Percentiles rank a stretch among this genome's conserved stretches.
Evolutionary conservation across 2,329 filamentous ascomycete species (phyloP).

Genomic region (Alternaria brassicicola): DNA sequence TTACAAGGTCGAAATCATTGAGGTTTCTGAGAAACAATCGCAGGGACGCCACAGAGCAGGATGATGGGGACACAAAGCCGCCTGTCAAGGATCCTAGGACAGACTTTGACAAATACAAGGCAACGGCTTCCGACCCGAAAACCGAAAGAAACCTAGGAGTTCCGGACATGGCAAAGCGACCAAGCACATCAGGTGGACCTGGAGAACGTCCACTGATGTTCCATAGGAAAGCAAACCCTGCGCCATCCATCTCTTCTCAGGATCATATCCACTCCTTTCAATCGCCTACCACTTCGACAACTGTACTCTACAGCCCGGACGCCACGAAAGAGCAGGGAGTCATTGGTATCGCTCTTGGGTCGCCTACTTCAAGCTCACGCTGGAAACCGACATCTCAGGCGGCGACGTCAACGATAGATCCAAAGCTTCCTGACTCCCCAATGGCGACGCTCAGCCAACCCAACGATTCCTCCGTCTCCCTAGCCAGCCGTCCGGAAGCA

Average conservation of each 20-base stretch:
- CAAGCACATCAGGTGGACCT: slow-evolving; percentile 44
- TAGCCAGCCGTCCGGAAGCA: slow-evolving; percentile 20
- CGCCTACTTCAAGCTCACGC: slow-evolving; percentile 42
- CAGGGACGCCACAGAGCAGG: slow-evolving; percentile 39
- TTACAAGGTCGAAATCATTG: slow-evolving; percentile 48
- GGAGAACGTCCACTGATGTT: slow-evolving; percentile 42
- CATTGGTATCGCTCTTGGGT: slow-evolving; percentile 51
- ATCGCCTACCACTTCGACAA: slow-evolving; percentile 38
- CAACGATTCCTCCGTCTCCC: slow-evolving; percentile 14
- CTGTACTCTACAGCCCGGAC: slow-evolving; percentile 41
- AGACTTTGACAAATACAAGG: slow-evolving; percentile 43
- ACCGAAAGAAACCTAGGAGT: slow-evolving; percentile 33
- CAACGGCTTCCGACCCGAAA: slow-evolving; percentile 35
- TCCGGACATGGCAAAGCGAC: slow-evolving; percentile 41
- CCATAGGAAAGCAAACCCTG: slow-evolving; percentile 45
- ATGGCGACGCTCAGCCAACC: slow-evolving; percentile 16
- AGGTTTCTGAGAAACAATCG: slow-evolving; percentile 42
- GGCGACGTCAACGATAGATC: slow-evolving; percentile 11
- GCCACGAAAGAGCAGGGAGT: slow-evolving; percentile 36
- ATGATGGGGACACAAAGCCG: slow-evolving; percentile 34
- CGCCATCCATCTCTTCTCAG: slow-evolving; percentile 32
- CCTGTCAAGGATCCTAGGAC: slow-evolving; percentile 28
- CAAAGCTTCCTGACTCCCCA: slow-evolving; percentile 8
- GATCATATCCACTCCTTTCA: slow-evolving; percentile 35
- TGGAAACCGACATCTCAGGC: slow-evolving; percentile 37